These are phyloP conservation scores for Wickerhamomyces silvicola DNA, from an alignment of 805 yeast species.

Conservation along the genomic window DNA sequence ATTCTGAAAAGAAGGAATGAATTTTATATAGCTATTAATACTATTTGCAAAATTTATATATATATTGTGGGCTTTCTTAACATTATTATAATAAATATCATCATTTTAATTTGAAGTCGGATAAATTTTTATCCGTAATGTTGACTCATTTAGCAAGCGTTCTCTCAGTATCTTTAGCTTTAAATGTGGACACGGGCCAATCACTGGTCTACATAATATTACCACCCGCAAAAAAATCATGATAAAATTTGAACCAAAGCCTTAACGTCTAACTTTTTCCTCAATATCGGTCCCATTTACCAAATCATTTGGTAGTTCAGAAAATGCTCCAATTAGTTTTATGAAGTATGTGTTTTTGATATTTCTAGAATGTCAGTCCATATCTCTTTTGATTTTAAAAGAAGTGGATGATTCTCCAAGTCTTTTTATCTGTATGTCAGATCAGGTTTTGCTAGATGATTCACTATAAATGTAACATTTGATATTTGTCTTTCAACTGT, in stretches of 20 bases:
- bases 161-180: conserved; percentile 11
- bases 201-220: conserved; percentile 37
- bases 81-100: conserved; percentile 17
- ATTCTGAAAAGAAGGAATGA: conserved; percentile 11
- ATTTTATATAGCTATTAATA: no score
- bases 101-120: conserved; percentile 10
- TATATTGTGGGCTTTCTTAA: conserved; percentile 17
- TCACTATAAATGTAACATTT: conserved; percentile 28
- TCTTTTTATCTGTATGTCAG: conserved; percentile 8
- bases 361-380: conserved; percentile 15
- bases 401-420: conserved; percentile 6
- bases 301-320: conserved; percentile 27
- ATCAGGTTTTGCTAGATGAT: conserved; percentile 39
- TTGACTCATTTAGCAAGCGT: conserved; percentile 22
- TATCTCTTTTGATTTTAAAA: conserved; percentile 20
- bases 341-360: conserved; percentile 22
- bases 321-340: conserved; percentile 36
- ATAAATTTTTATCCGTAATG: conserved; percentile 16
- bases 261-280: conserved; percentile 13
- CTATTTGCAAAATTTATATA: no score
- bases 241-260: conserved; percentile 29
- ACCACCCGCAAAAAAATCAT: conserved; percentile 26
- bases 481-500: conserved; percentile 22
- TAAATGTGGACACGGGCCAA: conserved; percentile 35
- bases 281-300: conserved; percentile 7